These are phyloP conservation scores for Macrotyloma uniflorum DNA, from an alignment of 306 rosid species.

Conservation along the genomic window DNA sequence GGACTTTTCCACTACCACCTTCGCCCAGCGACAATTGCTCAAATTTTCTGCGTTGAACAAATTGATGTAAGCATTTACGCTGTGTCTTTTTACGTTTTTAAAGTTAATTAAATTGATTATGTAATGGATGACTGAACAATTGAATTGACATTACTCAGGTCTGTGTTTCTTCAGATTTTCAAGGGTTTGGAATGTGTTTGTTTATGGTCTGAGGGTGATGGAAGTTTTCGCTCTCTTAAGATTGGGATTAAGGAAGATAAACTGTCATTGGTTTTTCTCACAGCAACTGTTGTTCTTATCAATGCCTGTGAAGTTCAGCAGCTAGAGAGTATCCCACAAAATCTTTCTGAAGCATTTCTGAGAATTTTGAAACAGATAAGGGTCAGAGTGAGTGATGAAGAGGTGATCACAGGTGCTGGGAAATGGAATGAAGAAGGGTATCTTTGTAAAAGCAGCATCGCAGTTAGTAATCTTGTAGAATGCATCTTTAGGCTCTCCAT, in stretches of 20 bases:
- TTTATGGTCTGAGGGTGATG: conserved; percentile 48
- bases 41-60: conserved; percentile 49
- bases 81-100: neutral
- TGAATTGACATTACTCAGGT: conserved; percentile 61
- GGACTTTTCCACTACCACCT: conserved; percentile 60
- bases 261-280: conserved; percentile 50
- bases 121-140: conserved; percentile 28
- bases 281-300: conserved; percentile 56
- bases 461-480: conserved; percentile 61
- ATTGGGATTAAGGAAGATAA: conserved; percentile 64
- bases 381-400: conserved; percentile 49
- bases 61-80: conserved; percentile 58
- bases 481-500: conserved; percentile 76
- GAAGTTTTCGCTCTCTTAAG: conserved; percentile 41
- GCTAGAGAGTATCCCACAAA: conserved; percentile 51
- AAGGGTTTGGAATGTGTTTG: conserved; percentile 49
- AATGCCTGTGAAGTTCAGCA: conserved; percentile 60
- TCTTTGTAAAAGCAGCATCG: conserved; percentile 52
- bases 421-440: conserved; percentile 40
- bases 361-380: conserved; percentile 51
- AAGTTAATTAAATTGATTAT: neutral
- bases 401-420: conserved; percentile 29
- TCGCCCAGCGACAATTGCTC: conserved; percentile 55
- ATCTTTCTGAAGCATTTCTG: conserved; percentile 42
- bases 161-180: conserved; percentile 66